Conservation (phyloP, 768 basidiomycete species). For the Amanita inopinata region DNA sequence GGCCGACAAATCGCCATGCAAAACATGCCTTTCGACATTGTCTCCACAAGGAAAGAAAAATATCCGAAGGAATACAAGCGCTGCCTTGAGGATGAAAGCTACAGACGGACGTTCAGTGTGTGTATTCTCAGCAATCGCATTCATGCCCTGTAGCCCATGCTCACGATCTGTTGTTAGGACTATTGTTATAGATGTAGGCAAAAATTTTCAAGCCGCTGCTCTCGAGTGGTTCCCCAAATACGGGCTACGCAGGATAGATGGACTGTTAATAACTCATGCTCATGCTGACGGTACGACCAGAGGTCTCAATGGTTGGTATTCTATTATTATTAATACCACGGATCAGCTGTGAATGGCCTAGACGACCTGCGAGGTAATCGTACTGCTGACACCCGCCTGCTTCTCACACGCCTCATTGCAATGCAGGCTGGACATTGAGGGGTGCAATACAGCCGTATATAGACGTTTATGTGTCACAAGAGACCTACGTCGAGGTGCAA, state of each 20-base stretch:
- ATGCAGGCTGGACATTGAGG: conserved; percentile 63
- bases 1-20: conserved; percentile 34
- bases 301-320: conserved; percentile 2
- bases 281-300: conserved; percentile 60
- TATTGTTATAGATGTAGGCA: conserved; percentile 77
- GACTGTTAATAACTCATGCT: conserved; percentile 74
- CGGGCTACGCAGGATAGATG: conserved; percentile 47
- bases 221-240: conserved; percentile 54
- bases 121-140: conserved; percentile 15
- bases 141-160: background rate
- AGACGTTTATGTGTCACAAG: conserved; percentile 61
- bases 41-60: conserved; percentile 73
- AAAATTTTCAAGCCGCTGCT: conserved; percentile 59
- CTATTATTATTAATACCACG: background rate
- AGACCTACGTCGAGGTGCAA: conserved; percentile 58
- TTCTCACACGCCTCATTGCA: conserved; percentile 7
- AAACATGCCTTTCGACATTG: conserved; percentile 59
- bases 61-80: conserved; percentile 74
- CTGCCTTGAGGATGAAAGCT: conserved; percentile 42
- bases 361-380: conserved; percentile 73
- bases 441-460: conserved; percentile 58
- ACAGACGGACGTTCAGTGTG: conserved; percentile 39
- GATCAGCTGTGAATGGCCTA: conserved; percentile 73
- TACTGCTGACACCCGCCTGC: background rate
- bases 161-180: conserved; percentile 35